Evolutionary conservation across 352 stramenopile species (phyloP).

Genomic region (Phytophthora multivora): DNA sequence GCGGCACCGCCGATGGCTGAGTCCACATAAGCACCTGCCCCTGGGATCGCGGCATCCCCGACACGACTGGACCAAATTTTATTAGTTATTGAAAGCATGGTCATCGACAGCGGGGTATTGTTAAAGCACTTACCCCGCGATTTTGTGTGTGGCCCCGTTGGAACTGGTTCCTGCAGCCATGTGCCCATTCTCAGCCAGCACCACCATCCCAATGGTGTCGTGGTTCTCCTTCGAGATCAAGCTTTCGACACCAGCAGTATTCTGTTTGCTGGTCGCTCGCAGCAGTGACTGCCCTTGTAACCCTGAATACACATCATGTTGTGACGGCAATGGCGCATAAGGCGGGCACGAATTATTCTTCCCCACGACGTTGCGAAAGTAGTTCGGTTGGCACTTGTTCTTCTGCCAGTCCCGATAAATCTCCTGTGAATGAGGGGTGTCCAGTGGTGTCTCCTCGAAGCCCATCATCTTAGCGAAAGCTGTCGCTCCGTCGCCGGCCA

Average conservation of each 20-base stretch:
- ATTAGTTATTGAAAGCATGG: conserved; percentile 2
- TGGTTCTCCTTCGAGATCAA: conserved; percentile 77
- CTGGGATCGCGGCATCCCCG: conserved; percentile 83
- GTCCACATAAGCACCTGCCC: conserved; percentile 89
- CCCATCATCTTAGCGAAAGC: conserved; percentile 92
- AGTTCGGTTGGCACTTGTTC: conserved; percentile 89
- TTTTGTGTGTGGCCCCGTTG: conserved; percentile 91
- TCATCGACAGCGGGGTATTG: not conserved
- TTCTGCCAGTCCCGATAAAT: conserved; percentile 62
- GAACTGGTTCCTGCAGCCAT: conserved; percentile 89
- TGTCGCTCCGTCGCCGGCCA: conserved; percentile 86
- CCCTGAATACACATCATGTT: conserved; percentile 29
- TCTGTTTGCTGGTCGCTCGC: conserved; percentile 20
- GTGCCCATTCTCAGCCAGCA: conserved; percentile 53
- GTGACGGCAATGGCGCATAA: conserved; percentile 55
- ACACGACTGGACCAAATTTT: conserved; percentile 62
- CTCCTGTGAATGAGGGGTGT: conserved; percentile 61
- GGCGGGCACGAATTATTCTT: conserved; percentile 81
- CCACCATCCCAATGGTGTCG: conserved; percentile 92
- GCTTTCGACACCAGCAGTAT: conserved; percentile 19
- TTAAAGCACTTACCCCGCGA: conserved; percentile 60
- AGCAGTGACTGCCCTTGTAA: conserved; percentile 24
- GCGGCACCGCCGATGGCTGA: conserved; percentile 78
- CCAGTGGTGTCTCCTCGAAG: conserved; percentile 75
- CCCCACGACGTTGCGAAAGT: conserved; percentile 78